Evolutionary conservation across 306 rosid genomes (phyloP).

Genomic region (Pyrus pyrifolia): DNA sequence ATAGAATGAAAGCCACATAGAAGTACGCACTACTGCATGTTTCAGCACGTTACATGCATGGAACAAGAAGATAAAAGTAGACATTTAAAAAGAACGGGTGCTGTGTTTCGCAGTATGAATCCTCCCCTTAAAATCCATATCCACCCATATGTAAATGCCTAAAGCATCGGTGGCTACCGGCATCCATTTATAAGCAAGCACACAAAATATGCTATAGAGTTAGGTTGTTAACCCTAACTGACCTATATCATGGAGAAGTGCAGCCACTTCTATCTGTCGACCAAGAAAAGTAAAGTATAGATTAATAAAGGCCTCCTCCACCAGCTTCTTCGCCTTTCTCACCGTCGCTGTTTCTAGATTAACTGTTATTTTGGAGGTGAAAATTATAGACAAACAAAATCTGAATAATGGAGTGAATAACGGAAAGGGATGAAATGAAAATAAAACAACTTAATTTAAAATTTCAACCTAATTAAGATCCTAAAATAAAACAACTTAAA

Average conservation of each 20-base stretch:
- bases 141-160: not conserved
- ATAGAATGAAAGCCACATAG: not conserved
- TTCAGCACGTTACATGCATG: not conserved
- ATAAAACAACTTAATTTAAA: too few relatives aligned
- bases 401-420: too few relatives aligned
- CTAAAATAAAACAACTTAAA: too few relatives aligned
- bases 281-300: not conserved
- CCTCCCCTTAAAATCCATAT: not conserved
- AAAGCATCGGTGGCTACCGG: not conserved
- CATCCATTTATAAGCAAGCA: not conserved
- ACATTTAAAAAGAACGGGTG: not conserved
- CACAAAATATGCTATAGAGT: not conserved
- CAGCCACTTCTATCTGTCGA: constrained; percentile 82
- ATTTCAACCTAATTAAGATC: too few relatives aligned
- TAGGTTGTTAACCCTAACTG: not conserved
- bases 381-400: too few relatives aligned
- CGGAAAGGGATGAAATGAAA: too few relatives aligned
- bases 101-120: not conserved
- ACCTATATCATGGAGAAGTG: constrained; percentile 88
- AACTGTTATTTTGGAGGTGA: too few relatives aligned
- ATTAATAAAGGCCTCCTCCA: constrained; percentile 26
- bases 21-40: too few relatives aligned
- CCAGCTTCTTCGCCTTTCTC: constrained; percentile 66
- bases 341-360: constrained; percentile 6
- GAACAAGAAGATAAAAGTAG: not conserved